These are phyloP conservation scores for Phytophthora chlamydospora DNA, from an alignment of 352 stramenopile genomes.

Conservation along the genomic window DNA sequence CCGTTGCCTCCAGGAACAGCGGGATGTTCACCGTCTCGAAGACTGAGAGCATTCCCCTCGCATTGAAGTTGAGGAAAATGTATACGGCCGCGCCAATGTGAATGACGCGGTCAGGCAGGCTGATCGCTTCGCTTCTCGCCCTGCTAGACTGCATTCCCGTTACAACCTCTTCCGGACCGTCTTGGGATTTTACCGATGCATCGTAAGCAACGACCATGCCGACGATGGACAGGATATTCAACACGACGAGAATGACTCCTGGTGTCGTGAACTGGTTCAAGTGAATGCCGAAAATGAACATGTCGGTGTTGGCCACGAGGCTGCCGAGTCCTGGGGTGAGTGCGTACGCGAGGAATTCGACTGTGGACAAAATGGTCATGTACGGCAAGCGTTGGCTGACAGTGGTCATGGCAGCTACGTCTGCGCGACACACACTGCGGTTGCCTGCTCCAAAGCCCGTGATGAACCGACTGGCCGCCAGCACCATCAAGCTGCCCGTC, in stretches of 20 bases:
- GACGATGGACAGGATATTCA: constrained; percentile 68
- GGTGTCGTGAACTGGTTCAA: constrained; percentile 72
- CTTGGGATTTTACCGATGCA: constrained; percentile 46
- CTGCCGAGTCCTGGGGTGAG: constrained; percentile 66
- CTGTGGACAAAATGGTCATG: constrained; percentile 72
- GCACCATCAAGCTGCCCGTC: constrained; percentile 49
- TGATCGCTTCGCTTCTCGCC: constrained; percentile 28
- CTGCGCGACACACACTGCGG: constrained; percentile 73
- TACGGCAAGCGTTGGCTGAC: constrained; percentile 70
- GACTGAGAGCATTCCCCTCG: constrained; percentile 70
- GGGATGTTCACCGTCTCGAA: constrained; percentile 84
- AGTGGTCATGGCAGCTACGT: constrained; percentile 69
- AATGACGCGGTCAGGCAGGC: constrained; percentile 57
- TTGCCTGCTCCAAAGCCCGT: constrained; percentile 78
- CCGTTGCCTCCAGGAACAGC: constrained; percentile 68
- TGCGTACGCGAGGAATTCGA: constrained; percentile 82
- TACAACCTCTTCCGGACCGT: constrained; percentile 49
- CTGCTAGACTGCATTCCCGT: constrained; percentile 38
- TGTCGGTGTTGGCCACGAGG: constrained; percentile 58
- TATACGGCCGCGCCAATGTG: constrained; percentile 66
- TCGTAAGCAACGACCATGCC: constrained; percentile 63
- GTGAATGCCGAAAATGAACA: constrained; percentile 59
- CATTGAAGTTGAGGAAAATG: constrained; percentile 80
- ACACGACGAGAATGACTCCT: constrained; percentile 54
- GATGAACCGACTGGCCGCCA: constrained; percentile 69